phyloP scores from a whole-genome alignment of 2,329 filamentous ascomycete species.

The Sarocladiaceae sp. region DNA sequence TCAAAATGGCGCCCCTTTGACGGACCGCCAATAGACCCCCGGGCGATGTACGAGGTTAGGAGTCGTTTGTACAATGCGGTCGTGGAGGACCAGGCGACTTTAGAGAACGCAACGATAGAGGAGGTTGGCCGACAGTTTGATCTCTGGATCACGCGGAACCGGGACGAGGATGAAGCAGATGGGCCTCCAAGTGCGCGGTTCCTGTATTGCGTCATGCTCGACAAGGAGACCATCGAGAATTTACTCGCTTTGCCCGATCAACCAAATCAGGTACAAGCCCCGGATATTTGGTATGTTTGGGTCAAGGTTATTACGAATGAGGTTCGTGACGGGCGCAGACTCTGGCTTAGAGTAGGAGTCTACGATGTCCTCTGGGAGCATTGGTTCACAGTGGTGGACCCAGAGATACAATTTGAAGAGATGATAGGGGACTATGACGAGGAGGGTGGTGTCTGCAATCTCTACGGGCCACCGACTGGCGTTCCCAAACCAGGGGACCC shows the following conservation, averaged over 20 bases:
- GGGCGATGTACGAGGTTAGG: background rate
- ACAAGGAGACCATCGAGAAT: background rate
- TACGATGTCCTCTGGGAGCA: background rate
- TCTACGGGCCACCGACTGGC: background rate
- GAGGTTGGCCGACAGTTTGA: background rate
- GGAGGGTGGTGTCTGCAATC: background rate
- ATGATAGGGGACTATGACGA: background rate
- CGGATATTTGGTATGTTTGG: background rate
- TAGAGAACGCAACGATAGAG: background rate
- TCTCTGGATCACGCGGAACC: background rate
- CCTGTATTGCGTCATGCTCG: background rate
- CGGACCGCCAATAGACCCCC: background rate
- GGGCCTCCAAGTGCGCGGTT: background rate
- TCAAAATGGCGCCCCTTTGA: background rate
- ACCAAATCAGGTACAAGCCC: background rate
- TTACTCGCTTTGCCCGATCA: background rate
- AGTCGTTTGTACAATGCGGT: background rate
- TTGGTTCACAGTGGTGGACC: background rate
- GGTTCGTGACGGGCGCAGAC: background rate
- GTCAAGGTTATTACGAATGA: background rate
- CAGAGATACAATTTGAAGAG: background rate
- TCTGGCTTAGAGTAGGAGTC: background rate
- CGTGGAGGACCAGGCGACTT: background rate
- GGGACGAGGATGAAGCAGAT: background rate
- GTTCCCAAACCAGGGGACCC: too few relatives aligned